Base-by-base conservation (phyloP, 768 basidiomycete species). In the Leccinum subgranulosum region DNA sequence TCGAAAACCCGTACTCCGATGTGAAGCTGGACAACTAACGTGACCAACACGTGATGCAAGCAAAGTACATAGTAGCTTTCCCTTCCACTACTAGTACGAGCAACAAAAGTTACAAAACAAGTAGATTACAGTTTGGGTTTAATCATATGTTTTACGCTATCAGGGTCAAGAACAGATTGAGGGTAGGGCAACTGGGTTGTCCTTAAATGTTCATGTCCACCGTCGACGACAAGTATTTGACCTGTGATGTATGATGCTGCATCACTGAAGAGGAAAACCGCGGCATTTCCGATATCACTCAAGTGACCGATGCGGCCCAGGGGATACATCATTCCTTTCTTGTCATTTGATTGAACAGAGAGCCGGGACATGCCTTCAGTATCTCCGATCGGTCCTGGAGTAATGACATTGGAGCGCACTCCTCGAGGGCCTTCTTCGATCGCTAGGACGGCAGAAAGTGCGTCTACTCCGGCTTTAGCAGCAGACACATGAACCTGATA, bases 371-470 rank as follows among this genome's bases (percentile, higher is more conserved):
- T 75, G 54, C 88, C 88, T 70, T 90, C 92, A 1, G 96, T 97
- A 10, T 79, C 84, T 67, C 65, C 81, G 56, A 96, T 95, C 6
- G 90, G 86, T 3, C 94, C 90, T 5, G 92, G 92, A 4, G 91
- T 81, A 63, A 94, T 85, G 49, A 90, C 84, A 64, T 93, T 97
- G 17, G 92, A 91, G 48, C 95, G 86, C 19, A 98, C 85, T n/a
- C 96, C 96, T 64, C 85, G 82, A 4, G 95, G 96, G 1, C 95
- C 96, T 75, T 96, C 94, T 74, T 98, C 95, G 12, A 96, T 83
- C 2, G 95, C 94, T 27, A 98, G 74, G 3, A 92, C 94, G 2
- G 81, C 79, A 54, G 90, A 92, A 6, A 94, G 77, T 0, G 94
- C 93, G 68, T 99, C 95, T 34, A 98, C 84, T 17, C 82, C 96